phyloP scores from a whole-genome alignment of 2,329 filamentous ascomycete genomes.

The Colletotrichum sp. region DNA sequence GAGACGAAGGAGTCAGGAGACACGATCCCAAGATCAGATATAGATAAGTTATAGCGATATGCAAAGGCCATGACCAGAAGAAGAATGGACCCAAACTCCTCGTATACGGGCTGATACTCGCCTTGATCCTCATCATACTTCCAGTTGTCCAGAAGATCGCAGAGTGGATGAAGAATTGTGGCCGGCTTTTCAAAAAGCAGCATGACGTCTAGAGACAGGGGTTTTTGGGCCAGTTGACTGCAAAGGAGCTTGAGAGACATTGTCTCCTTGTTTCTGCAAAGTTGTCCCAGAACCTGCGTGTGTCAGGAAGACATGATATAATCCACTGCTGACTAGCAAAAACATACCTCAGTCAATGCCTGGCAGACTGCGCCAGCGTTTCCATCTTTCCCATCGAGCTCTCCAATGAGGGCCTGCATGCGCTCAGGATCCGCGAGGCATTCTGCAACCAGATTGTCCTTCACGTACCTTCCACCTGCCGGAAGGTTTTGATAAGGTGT shows the following conservation, averaged over 20 bases:
- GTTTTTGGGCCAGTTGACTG: conserved; percentile 73
- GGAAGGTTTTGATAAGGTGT: conserved; percentile 82
- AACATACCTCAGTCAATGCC: conserved; percentile 72
- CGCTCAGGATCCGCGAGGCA: conserved; percentile 79
- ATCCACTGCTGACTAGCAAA: not conserved
- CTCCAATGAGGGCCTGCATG: conserved; percentile 77
- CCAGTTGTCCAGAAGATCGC: conserved; percentile 79
- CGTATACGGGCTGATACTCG: conserved; percentile 85
- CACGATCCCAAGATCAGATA: conserved; percentile 67
- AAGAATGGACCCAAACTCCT: conserved; percentile 82
- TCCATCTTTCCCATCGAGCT: conserved; percentile 88
- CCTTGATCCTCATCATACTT: conserved; percentile 82
- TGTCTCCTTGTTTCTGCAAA: conserved; percentile 77
- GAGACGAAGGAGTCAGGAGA: conserved; percentile 70
- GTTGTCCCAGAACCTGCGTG: conserved; percentile 65
- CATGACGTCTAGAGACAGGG: conserved; percentile 75
- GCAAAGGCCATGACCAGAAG: conserved; percentile 76
- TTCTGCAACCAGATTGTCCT: conserved; percentile 79
- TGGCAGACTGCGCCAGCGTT: conserved; percentile 87
- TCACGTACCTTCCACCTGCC: conserved; percentile 74
- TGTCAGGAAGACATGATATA: not conserved
- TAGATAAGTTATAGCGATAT: conserved; percentile 74
- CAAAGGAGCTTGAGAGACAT: conserved; percentile 81
- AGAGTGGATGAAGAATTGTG: conserved; percentile 75
- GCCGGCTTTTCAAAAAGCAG: conserved; percentile 75